Evolutionary conservation across 1,284 basidiomycete genomes (phyloP).

Genomic region (Ceratorhiza oryzae-sativae): DNA sequence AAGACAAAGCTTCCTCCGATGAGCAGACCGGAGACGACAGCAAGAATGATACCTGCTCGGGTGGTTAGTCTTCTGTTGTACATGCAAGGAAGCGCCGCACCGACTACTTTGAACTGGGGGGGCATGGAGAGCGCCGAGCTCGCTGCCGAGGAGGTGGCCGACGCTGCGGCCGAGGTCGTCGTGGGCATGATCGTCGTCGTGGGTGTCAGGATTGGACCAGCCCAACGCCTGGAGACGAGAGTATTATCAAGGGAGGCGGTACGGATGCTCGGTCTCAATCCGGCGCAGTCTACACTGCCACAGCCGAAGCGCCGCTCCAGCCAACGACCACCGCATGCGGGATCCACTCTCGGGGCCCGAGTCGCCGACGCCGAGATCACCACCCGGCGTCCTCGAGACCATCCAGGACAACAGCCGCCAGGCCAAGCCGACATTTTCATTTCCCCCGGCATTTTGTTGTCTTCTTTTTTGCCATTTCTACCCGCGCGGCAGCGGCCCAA

Average conservation of each 20-base stretch:
- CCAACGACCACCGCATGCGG: no score
- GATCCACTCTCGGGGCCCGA: no score
- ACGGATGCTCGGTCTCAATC: not conserved
- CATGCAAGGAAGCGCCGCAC: not conserved
- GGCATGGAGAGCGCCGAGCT: slow-evolving; percentile 25
- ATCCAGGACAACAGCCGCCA: no score
- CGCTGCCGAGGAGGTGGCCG: slow-evolving; percentile 22
- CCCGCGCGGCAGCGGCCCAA: no score
- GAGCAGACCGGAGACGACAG: slow-evolving; percentile 82
- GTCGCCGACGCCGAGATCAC: no score
- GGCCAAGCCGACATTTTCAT: no score
- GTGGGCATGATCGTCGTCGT: slow-evolving; percentile 5
- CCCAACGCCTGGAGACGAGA: not conserved
- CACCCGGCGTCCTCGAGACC: no score
- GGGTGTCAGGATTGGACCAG: not conserved
- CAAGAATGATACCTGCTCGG: slow-evolving; percentile 69
- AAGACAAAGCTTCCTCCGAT: slow-evolving; percentile 94
- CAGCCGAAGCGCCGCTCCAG: not conserved
- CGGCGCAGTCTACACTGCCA: slow-evolving; percentile 5
- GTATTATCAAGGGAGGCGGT: not conserved
- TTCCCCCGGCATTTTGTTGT: no score
- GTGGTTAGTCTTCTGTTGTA: not conserved
- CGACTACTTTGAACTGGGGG: slow-evolving; percentile 39
- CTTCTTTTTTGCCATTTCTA: no score
- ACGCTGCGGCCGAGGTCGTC: slow-evolving; percentile 30